phyloP scores from a whole-genome alignment of 2,329 filamentous ascomycete genomes.

The Beauveria caledonica region DNA sequence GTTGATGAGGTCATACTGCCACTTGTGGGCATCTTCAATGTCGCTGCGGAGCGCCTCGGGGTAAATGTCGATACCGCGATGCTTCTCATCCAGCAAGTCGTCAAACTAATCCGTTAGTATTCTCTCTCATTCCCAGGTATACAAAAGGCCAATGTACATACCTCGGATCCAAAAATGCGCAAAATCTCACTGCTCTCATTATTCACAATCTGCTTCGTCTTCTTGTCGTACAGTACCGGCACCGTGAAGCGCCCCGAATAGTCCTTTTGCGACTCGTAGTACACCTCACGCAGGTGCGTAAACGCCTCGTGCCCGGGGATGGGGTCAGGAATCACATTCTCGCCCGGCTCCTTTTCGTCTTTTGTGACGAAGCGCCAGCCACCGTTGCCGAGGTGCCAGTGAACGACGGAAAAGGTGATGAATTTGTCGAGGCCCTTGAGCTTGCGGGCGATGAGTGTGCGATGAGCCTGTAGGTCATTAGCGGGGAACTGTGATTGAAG shows the following conservation, averaged over 20 bases:
- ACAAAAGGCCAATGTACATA: slow-evolving; percentile 24
- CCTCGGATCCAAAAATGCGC: slow-evolving; percentile 75
- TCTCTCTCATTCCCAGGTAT: background rate
- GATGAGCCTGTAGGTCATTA: slow-evolving; percentile 49
- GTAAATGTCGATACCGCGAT: slow-evolving; percentile 57
- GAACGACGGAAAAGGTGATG: slow-evolving; percentile 71
- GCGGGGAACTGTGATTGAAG: background rate
- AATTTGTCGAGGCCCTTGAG: slow-evolving; percentile 88
- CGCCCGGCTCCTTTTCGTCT: slow-evolving; percentile 48
- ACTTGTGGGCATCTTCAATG: slow-evolving; percentile 72
- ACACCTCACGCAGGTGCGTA: slow-evolving; percentile 66
- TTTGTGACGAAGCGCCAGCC: slow-evolving; percentile 76
- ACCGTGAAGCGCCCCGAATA: slow-evolving; percentile 81
- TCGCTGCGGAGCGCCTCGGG: slow-evolving; percentile 52
- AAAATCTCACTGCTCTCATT: slow-evolving; percentile 92
- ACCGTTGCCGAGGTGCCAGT: slow-evolving; percentile 72
- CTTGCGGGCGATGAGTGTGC: slow-evolving; percentile 77
- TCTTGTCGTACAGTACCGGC: slow-evolving; percentile 76
- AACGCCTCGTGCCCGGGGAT: slow-evolving; percentile 62
- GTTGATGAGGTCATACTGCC: slow-evolving; percentile 70
- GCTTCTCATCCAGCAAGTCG: slow-evolving; percentile 51
- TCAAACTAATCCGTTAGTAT: slow-evolving; percentile 50
- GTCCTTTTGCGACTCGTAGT: slow-evolving; percentile 64
- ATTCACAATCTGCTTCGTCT: slow-evolving; percentile 68
- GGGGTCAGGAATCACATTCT: slow-evolving; percentile 59